These are phyloP conservation scores for Colletotrichum musae DNA, from an alignment of 2,329 filamentous ascomycete species.

Conservation along the genomic window DNA sequence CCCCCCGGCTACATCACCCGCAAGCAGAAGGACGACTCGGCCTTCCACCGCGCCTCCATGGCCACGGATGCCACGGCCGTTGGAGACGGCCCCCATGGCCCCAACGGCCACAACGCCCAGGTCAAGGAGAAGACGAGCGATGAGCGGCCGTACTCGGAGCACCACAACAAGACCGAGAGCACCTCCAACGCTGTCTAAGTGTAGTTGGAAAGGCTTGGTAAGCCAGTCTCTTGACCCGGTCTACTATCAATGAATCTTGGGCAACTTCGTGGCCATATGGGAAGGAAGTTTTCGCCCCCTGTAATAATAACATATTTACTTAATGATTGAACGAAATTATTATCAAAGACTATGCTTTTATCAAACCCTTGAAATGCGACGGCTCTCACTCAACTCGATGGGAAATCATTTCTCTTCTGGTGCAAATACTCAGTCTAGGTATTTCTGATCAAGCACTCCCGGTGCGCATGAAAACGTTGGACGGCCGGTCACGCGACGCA, in stretches of 20 bases:
- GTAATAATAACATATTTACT: not conserved
- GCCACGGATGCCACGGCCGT: slow-evolving; percentile 22
- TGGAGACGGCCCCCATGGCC: not conserved
- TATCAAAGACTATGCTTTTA: not conserved
- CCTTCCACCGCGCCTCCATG: slow-evolving; percentile 21
- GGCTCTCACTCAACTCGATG: too few relatives aligned
- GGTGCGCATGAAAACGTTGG: slow-evolving; percentile 65
- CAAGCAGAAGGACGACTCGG: slow-evolving; percentile 51
- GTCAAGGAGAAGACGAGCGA: slow-evolving; percentile 31
- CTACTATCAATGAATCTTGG: too few relatives aligned
- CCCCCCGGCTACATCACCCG: slow-evolving; percentile 61
- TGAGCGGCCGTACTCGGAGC: slow-evolving; percentile 28
- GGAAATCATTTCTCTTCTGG: too few relatives aligned
- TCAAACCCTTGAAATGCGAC: too few relatives aligned
- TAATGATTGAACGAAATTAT: not conserved
- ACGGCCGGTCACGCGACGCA: slow-evolving; percentile 51
- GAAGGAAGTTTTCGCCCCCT: not conserved
- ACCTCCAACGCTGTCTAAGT: slow-evolving; percentile 18
- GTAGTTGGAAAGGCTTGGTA: not conserved
- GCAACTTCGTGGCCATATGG: not conserved
- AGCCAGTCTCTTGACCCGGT: too few relatives aligned
- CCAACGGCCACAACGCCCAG: not conserved
- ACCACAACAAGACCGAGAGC: slow-evolving; percentile 21
- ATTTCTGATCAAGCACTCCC: slow-evolving; percentile 22
- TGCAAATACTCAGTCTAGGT: too few relatives aligned